Evolutionary conservation across 176 grass and related monocot species (phyloP), one percentile per base, ranked within the genome.

Genomic region (Alloteropsis semialata): DNA sequence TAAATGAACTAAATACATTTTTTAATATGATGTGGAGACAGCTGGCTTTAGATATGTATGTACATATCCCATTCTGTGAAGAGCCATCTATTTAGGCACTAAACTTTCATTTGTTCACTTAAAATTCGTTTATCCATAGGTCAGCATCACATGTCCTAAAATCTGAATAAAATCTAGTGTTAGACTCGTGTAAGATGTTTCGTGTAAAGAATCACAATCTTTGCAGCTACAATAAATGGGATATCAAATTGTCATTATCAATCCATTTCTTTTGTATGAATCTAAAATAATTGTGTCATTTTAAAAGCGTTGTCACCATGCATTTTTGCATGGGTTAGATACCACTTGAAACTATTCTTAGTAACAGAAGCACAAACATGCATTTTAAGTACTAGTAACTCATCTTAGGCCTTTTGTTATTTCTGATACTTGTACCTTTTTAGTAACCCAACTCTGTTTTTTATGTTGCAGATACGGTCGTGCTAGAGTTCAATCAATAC

Each of bases 401-500:
- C 66, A 22, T 32, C 33, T 9, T 21, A 62, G 17, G 2, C 61
- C 56, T 44, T 73, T 63, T 46, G 3, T 45, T 27, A 21, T 32
- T 78, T 18, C 56, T 8, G 42, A 5, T 33, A 19, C 46, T 51
- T 39, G 3, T 78, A 28, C 57, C 70, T n/a, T 43, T 17, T 21
- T 77, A 61, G 1, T 62, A 55, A 63, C 46, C 25, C 3, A 18
- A 41, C 15, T 77, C 37, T n/a, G n/a, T 44, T 42, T n/a, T 30
- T 24, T 66, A 57, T 65, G 15, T 83, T 77, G 39, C 76, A 98
- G 93, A 91, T 44, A 92, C 73, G 5, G 63, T 98, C 9, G 83
- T 92, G 60, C 69, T 98, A 69, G 93, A 95, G 82, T 98, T 98
- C 80, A 93, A 96, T 66, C 93, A 98, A 79, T 98, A 98, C 75